Conservation (phyloP, 2,329 filamentous ascomycete genomes). For the Aspergillus fischeri region DNA sequence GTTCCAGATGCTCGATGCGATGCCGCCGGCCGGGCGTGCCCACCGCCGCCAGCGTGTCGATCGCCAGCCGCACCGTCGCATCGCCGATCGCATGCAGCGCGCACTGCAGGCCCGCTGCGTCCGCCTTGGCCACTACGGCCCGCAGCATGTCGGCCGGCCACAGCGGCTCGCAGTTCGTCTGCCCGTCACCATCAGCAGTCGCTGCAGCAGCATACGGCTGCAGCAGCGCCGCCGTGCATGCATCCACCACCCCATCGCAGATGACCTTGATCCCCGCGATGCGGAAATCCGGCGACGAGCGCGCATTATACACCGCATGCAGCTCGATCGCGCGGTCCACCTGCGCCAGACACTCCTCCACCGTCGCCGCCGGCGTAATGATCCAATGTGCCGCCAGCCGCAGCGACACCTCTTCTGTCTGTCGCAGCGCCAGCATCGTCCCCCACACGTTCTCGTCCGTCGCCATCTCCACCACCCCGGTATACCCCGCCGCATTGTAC, state of each 20-base stretch:
- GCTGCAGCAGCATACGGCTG: conserved; percentile 30
- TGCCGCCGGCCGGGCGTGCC: conserved; percentile 37
- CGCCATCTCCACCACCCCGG: conserved; percentile 49
- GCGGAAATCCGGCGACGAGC: conserved; percentile 39
- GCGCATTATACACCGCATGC: conserved; percentile 36
- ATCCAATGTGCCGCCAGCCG: conserved; percentile 47
- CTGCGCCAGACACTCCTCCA: conserved; percentile 38
- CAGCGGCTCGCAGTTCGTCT: conserved; percentile 34
- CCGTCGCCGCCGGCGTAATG: conserved; percentile 38
- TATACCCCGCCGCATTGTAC: conserved; percentile 45
- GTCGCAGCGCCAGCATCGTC: conserved; percentile 34
- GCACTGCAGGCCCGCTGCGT: conserved; percentile 43
- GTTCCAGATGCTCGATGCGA: conserved; percentile 50
- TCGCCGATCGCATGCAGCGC: conserved; percentile 52
- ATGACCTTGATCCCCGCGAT: conserved; percentile 50
- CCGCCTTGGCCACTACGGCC: conserved; percentile 42
- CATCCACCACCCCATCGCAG: conserved; percentile 49
- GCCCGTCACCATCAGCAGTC: conserved; percentile 14
- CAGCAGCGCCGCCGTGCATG: conserved; percentile 28
- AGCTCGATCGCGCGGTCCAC: conserved; percentile 45
- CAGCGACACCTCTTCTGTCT: conserved; percentile 31
- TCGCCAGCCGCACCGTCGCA: conserved; percentile 41
- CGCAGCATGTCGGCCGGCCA: conserved; percentile 41
- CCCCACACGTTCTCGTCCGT: conserved; percentile 49
- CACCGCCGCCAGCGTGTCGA: conserved; percentile 35